Evolutionary conservation across 768 basidiomycete species (phyloP).

Genomic region (Suillus alpinus): DNA sequence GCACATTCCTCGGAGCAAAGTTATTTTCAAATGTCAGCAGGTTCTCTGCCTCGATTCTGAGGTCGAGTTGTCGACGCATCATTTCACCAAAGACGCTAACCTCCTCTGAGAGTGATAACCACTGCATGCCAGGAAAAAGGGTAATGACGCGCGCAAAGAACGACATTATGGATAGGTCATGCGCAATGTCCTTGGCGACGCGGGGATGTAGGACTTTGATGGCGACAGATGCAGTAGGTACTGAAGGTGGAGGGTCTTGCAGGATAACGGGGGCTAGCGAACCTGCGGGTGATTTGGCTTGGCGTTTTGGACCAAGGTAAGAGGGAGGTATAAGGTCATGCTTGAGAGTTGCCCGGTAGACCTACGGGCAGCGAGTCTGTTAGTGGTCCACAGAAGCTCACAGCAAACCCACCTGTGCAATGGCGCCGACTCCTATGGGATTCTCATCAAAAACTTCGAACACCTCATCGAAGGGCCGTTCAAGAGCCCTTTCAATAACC

Average conservation of each 20-base stretch:
- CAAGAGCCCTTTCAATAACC: constrained; percentile 83
- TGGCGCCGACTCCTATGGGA: constrained; percentile 98
- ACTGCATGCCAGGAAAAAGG: constrained; percentile 87
- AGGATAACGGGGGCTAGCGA: constrained; percentile 50
- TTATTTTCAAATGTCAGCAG: constrained; percentile 81
- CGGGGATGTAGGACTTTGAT: constrained; percentile 94
- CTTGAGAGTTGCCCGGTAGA: constrained; percentile 85
- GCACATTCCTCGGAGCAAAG: constrained; percentile 74
- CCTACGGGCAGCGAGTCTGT: constrained; percentile 39
- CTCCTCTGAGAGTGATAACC: constrained; percentile 95
- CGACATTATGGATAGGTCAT: constrained; percentile 93
- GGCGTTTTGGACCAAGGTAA: constrained; percentile 74
- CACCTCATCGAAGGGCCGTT: constrained; percentile 78
- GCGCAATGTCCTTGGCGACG: constrained; percentile 74
- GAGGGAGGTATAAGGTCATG: constrained; percentile 82
- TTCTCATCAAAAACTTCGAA: constrained; percentile 85
- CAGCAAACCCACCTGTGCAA: constrained; percentile 67
- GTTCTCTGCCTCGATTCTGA: constrained; percentile 89
- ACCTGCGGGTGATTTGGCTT: constrained; percentile 42
- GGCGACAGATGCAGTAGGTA: constrained; percentile 85
- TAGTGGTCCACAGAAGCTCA: constrained; percentile 7
- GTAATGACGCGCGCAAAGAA: constrained; percentile 84
- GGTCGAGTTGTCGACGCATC: constrained; percentile 94
- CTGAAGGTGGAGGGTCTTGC: constrained; percentile 60
- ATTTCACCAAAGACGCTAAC: constrained; percentile 91